Evolutionary conservation across 2,329 filamentous ascomycete species (phyloP).

Genomic region (Diaporthe sp.): DNA sequence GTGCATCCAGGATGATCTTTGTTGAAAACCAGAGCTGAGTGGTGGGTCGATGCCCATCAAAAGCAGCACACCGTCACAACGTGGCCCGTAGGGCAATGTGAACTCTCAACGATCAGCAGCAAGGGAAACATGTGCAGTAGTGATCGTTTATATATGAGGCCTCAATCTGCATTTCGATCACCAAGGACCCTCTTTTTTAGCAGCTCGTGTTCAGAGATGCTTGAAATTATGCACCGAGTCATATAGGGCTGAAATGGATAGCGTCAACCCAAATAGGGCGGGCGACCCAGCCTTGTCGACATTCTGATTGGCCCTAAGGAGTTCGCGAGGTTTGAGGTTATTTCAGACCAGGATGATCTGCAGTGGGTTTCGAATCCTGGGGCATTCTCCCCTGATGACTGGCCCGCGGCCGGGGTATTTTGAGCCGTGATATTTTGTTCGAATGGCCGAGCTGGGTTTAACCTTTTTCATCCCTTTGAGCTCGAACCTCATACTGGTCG

Average conservation of each 20-base stretch:
- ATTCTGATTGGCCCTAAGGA: conserved; percentile 1
- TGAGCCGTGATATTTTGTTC: conserved; percentile 5
- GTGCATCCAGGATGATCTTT: not conserved
- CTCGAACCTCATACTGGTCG: conserved; percentile 9
- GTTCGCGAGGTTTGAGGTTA: conserved; percentile 6
- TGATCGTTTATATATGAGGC: not conserved
- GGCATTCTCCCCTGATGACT: not conserved
- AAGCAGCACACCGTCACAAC: not conserved
- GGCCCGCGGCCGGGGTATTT: not conserved
- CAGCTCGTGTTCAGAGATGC: conserved; percentile 10
- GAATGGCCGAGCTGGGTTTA: not conserved
- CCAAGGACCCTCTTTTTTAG: not conserved
- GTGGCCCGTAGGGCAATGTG: not conserved
- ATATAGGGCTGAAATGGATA: conserved; percentile 18
- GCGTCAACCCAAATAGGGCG: not conserved
- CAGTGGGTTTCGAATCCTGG: not conserved
- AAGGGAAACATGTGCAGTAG: not conserved
- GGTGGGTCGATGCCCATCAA: not conserved
- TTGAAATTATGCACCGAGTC: conserved; percentile 32
- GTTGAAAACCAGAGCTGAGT: conserved; percentile 7
- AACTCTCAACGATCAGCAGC: not conserved
- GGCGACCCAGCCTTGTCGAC: not conserved
- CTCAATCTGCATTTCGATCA: not conserved
- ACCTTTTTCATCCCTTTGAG: not conserved
- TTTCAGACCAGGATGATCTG: conserved; percentile 10